phyloP scores from a whole-genome alignment of 2,329 filamentous ascomycete species.

The Parastagonospora avenae region DNA sequence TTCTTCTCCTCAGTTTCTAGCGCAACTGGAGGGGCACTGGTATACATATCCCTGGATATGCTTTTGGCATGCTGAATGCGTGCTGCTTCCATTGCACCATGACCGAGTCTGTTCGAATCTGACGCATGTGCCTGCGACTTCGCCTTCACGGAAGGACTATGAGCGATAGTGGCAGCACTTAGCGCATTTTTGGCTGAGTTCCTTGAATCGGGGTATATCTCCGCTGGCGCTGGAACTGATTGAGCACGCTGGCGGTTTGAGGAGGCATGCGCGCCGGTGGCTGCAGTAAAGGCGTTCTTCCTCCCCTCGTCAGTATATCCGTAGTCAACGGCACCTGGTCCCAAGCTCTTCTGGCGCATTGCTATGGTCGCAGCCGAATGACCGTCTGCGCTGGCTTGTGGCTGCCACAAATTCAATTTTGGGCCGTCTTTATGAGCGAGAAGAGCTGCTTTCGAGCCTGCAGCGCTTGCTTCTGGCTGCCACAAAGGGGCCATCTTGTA shows the following conservation, averaged over 20 bases:
- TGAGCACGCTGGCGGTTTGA: slow-evolving; percentile 64
- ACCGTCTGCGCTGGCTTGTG: slow-evolving; percentile 58
- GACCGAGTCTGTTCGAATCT: slow-evolving; percentile 49
- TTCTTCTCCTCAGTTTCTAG: slow-evolving; percentile 75
- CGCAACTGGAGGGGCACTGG: slow-evolving; percentile 72
- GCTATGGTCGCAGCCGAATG: slow-evolving; percentile 73
- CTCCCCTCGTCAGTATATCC: slow-evolving; percentile 58
- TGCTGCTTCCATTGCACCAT: slow-evolving; percentile 64
- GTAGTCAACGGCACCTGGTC: slow-evolving; percentile 51
- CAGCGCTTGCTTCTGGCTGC: slow-evolving; percentile 67
- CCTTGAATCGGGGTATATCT: slow-evolving; percentile 60
- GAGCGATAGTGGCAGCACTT: slow-evolving; percentile 73
- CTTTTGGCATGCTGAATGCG: slow-evolving; percentile 69
- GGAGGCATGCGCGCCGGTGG: slow-evolving; percentile 73
- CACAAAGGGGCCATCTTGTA: slow-evolving; percentile 66
- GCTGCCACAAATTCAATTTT: slow-evolving; percentile 59
- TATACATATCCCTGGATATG: slow-evolving; percentile 77
- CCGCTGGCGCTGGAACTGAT: slow-evolving; percentile 59
- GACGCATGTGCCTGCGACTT: slow-evolving; percentile 18
- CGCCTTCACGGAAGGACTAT: slow-evolving; percentile 49
- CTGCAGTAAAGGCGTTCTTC: slow-evolving; percentile 73
- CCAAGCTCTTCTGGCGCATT: slow-evolving; percentile 60
- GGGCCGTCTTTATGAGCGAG: slow-evolving; percentile 63
- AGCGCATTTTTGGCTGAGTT: slow-evolving; percentile 71
- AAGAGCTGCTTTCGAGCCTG: slow-evolving; percentile 76